A percentile compares a stretch with the other conserved stretches of the same genome.
phyloP scores from a whole-genome alignment of 257 asterid genomes.

The Solanum boliviense region DNA sequence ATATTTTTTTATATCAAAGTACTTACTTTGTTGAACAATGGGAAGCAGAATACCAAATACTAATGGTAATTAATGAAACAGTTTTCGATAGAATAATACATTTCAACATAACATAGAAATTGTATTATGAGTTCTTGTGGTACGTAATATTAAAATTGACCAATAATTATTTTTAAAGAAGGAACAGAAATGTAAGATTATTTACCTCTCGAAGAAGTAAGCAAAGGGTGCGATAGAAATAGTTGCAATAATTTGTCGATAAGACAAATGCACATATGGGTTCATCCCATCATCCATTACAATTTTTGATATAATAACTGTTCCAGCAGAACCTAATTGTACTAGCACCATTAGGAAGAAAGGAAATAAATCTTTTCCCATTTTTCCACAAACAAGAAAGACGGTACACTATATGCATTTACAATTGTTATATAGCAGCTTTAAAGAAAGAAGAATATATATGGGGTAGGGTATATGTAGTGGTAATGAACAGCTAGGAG shows the following conservation, averaged over 20 bases:
- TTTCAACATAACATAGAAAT: neutral
- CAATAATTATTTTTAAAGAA: too few species aligned
- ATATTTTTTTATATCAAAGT: neutral
- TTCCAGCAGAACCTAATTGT: slow-evolving; percentile 71
- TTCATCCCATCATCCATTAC: slow-evolving; percentile 92
- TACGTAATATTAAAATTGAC: too few species aligned
- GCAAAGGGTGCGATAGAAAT: slow-evolving; percentile 61
- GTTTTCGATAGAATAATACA: neutral
- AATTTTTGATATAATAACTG: slow-evolving; percentile 65
- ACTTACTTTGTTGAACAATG: neutral
- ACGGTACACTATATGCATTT: neutral
- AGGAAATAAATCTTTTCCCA: slow-evolving; percentile 27
- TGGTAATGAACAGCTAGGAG: neutral
- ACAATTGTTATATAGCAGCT: neutral
- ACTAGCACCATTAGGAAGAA: slow-evolving; percentile 54
- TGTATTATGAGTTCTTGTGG: neutral
- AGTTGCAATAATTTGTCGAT: slow-evolving; percentile 67
- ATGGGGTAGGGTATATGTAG: neutral
- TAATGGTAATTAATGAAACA: neutral
- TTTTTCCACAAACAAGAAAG: neutral
- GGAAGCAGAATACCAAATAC: neutral
- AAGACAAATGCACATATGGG: slow-evolving; percentile 79
- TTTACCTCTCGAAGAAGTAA: slow-evolving; percentile 67
- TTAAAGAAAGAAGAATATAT: neutral
- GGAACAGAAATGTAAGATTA: neutral